These are phyloP conservation scores for Mycosphaerelloides madeirae DNA, from an alignment of 2,329 filamentous ascomycete species.

Conservation along the genomic window DNA sequence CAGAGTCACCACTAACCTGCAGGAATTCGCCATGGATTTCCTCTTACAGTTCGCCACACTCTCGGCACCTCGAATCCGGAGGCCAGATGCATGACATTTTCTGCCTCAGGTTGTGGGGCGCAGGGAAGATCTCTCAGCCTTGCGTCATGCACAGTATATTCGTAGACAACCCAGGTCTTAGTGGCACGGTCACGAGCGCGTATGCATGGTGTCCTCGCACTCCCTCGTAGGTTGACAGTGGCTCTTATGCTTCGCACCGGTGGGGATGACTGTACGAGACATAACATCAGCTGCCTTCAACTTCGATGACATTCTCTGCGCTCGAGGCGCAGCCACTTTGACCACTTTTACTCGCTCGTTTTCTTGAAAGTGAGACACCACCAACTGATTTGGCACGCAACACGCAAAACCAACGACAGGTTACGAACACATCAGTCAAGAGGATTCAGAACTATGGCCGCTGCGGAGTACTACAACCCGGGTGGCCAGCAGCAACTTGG, in stretches of 20 bases:
- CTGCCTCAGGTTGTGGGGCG: slow-evolving; percentile 2
- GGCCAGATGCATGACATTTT: neutral
- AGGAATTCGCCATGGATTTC: neutral
- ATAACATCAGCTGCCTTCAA: slow-evolving; percentile 1
- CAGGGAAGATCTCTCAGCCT: neutral
- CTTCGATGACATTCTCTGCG: slow-evolving; percentile 1
- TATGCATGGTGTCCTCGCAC: neutral
- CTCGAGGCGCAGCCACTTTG: neutral
- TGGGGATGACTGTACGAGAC: slow-evolving; percentile 3
- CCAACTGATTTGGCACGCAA: neutral
- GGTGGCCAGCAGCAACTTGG: slow-evolving; percentile 9
- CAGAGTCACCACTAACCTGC: too few relatives aligned
- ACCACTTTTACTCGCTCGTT: slow-evolving; percentile 1
- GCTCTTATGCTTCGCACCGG: slow-evolving; percentile 1
- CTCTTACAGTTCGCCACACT: slow-evolving; percentile 1
- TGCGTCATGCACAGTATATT: slow-evolving; percentile 2
- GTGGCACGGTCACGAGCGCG: slow-evolving; percentile 1
- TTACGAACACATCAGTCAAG: neutral
- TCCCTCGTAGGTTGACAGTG: neutral
- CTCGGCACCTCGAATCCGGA: neutral
- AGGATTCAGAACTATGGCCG: slow-evolving; percentile 19
- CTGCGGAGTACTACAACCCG: slow-evolving; percentile 27
- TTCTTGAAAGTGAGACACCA: neutral
- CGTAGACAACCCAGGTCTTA: neutral
- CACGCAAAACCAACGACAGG: neutral